Evolutionary conservation across 495 filamentous ascomycete species (phyloP).

Genomic region (Trichoderma gamsii): DNA sequence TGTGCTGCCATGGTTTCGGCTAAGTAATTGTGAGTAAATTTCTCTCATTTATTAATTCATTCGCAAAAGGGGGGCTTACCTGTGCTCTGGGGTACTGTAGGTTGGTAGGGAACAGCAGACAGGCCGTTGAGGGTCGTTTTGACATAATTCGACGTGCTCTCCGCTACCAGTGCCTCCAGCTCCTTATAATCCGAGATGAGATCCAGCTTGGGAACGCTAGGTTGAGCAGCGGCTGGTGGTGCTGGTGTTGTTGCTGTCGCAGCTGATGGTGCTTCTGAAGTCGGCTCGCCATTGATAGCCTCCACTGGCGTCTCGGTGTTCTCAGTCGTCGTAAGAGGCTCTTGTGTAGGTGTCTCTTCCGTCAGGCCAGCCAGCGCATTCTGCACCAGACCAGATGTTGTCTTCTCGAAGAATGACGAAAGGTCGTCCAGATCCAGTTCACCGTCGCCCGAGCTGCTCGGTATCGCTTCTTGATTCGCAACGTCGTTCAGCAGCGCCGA

Average conservation of each 20-base stretch:
- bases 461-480: neutral
- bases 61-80: slow-evolving; percentile 20
- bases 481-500: neutral
- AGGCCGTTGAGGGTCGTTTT: slow-evolving; percentile 27
- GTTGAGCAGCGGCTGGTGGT: slow-evolving; percentile 20
- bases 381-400: slow-evolving; percentile 11
- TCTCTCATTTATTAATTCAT: neutral
- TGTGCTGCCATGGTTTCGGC: slow-evolving; percentile 26
- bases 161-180: slow-evolving; percentile 22
- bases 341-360: neutral
- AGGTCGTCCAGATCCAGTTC: slow-evolving; percentile 13
- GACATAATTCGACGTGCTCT: slow-evolving; percentile 25
- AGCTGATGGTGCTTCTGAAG: slow-evolving; percentile 25
- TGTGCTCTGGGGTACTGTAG: slow-evolving; percentile 28
- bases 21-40: slow-evolving; percentile 28
- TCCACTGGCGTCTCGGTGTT: neutral
- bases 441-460: neutral
- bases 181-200: slow-evolving; percentile 11
- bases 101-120: slow-evolving; percentile 30
- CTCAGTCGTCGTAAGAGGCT: neutral
- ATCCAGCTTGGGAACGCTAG: slow-evolving; percentile 9
- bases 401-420: slow-evolving; percentile 15
- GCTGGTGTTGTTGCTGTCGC: slow-evolving; percentile 21
- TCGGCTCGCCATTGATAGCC: slow-evolving; percentile 23
- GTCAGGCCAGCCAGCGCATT: slow-evolving; percentile 15